Base-by-base conservation (phyloP, 768 basidiomycete genomes). In the Arthromyces matolae region DNA sequence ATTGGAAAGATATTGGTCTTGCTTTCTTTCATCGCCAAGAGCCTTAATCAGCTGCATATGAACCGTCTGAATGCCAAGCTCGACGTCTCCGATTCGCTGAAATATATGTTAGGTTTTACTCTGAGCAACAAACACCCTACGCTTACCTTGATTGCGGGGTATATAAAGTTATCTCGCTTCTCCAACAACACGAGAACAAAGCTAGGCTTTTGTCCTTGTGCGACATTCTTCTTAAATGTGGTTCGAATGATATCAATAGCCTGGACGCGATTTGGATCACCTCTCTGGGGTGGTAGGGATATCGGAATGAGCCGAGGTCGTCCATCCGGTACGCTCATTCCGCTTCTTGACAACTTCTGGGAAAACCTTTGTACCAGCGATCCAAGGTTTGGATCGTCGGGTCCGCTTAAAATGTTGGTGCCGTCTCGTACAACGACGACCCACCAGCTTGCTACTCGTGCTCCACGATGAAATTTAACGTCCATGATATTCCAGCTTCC, bases 1-100 rank as follows among this genome's bases (percentile, higher is more conserved):
- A 52, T 89, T 92, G 8, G 89, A 86, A 45, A 89, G 77, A 60
- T 92, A 93, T 53, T 90, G 87, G 47, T 86, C 83, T 56, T 87
- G 86, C 52, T 80, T 80, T 42, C 55, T 75, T 12, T 65, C 58
- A 13, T 79, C 74, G 5, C 62, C 67, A 5, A 85, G 60, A 7
- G 83, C 84, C 60, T 89, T 90, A 5, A 54, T 57, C 8, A 83
- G 64, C 22, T 79, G 73, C 81, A 89, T 83, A 55, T 84, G 84
- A n/a, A 89, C 64, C 0, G 88, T 89, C 35, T 82, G 82, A 19
- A 93, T 58, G 1, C 88, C 89, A n/a, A 89, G 57, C 46, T 80
- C 73, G 42, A 86, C 76, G 54, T 90, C 87, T 14, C 86, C 80
- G 42, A 90, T 73, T 4, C 78, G 77, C 76, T 79, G 50, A 19